These are phyloP conservation scores for Tuber borchii DNA, from an alignment of 495 filamentous ascomycete species.

Conservation along the genomic window DNA sequence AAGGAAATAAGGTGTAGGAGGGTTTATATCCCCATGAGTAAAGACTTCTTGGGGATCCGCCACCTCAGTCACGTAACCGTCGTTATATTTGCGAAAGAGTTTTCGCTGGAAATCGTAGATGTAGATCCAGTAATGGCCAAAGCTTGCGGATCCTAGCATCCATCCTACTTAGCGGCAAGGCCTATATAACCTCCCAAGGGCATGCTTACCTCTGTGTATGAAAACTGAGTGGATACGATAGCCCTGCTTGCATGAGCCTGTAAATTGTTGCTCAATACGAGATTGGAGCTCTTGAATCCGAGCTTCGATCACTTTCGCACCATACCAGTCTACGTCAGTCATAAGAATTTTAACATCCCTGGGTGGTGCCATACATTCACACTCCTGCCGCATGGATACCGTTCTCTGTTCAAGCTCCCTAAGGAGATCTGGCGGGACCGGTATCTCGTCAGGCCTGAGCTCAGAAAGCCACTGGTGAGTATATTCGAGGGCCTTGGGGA, in stretches of 20 bases:
- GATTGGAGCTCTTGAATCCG: constrained; percentile 49
- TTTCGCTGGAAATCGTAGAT: constrained; percentile 77
- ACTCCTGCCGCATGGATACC: constrained; percentile 17
- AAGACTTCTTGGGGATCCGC: constrained; percentile 60
- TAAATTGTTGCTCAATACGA: constrained; percentile 59
- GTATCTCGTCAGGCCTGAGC: constrained; percentile 29
- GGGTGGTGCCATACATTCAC: constrained; percentile 21
- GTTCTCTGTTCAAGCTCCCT: constrained; percentile 27
- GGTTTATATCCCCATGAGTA: constrained; percentile 52
- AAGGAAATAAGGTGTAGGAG: constrained; percentile 77
- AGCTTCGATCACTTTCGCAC: constrained; percentile 44
- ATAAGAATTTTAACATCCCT: not conserved
- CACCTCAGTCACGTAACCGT: constrained; percentile 68
- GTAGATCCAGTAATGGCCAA: constrained; percentile 96
- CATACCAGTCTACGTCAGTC: not conserved
- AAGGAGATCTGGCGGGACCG: constrained; percentile 26
- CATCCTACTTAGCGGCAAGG: not conserved
- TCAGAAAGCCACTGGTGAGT: constrained; percentile 35
- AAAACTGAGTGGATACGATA: constrained; percentile 91
- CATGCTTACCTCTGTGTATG: constrained; percentile 64
- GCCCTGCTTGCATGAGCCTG: constrained; percentile 51
- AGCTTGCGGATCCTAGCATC: constrained; percentile 48
- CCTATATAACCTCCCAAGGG: not conserved
- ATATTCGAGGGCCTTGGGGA: constrained; percentile 33
- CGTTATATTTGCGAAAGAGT: constrained; percentile 92